Percentiles rank a stretch among this genome's conserved stretches.
These are phyloP conservation scores for Sistotremastrum niveocremeum DNA, from an alignment of 768 basidiomycete genomes.

Conservation along the genomic window DNA sequence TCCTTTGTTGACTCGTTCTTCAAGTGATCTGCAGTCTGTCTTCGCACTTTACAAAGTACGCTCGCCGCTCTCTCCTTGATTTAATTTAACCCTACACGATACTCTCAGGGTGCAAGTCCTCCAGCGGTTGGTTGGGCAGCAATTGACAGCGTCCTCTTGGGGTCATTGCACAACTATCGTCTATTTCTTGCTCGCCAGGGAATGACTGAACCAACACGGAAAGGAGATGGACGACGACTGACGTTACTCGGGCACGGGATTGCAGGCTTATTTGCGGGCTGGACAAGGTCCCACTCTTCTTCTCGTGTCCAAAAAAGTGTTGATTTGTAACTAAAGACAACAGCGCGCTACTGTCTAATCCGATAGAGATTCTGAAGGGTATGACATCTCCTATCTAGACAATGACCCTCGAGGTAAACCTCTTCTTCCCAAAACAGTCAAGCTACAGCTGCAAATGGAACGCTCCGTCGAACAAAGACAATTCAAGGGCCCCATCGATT, in stretches of 20 bases:
- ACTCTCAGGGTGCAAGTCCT: constrained; percentile 40
- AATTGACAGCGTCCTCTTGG: constrained; percentile 56
- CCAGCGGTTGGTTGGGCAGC: constrained; percentile 63
- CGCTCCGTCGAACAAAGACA: constrained; percentile 35
- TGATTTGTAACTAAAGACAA: not conserved
- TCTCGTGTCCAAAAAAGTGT: constrained; percentile 2
- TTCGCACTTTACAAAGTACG: constrained; percentile 50
- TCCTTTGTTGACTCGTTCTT: constrained; percentile 1
- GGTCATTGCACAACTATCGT: constrained; percentile 62
- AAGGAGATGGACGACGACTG: constrained; percentile 33
- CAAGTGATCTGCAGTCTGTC: constrained; percentile 29
- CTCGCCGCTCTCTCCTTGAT: not conserved
- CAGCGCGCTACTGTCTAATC: constrained; percentile 60
- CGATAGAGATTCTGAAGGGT: constrained; percentile 71
- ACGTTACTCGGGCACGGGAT: constrained; percentile 52
- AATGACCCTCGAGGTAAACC: not conserved
- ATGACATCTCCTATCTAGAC: constrained; percentile 6
- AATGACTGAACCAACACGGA: constrained; percentile 37
- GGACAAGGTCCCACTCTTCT: constrained; percentile 39
- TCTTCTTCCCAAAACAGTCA: constrained; percentile 27
- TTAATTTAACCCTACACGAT: not conserved
- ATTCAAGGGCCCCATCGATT: constrained; percentile 55
- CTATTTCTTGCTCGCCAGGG: constrained; percentile 39
- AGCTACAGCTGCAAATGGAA: constrained; percentile 55
- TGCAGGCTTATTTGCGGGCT: constrained; percentile 55